Evolutionary conservation across 768 basidiomycete species (phyloP), one percentile per base, ranked within the genome.

Genomic region (Fistulinella prunicolor): DNA sequence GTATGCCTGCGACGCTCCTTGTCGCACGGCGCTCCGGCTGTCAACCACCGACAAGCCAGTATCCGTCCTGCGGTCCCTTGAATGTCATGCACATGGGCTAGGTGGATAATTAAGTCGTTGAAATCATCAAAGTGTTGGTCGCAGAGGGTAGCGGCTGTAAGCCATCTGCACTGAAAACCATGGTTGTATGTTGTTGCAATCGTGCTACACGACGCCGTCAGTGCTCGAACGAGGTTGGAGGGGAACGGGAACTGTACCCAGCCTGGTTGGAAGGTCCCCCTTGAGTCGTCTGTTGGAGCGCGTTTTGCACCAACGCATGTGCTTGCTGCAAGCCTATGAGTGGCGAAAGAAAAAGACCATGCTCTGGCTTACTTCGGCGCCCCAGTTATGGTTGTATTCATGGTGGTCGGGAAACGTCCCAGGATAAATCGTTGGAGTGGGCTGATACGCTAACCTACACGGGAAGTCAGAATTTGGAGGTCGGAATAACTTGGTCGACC

Each of bases 271-370:
- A n/a, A 16, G 46, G 5, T 13, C 13, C 30, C 8, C 1, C 10
- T 0, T 28, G 6, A 28, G 6, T 4, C 21, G 12, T 34, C 9
- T 51, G 37, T 7, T 19, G 30, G 30, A 7, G 13, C 6, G 9
- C 37, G 16, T 28, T 0, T 6, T 36, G 19, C 14, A 53, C 1
- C 2, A 57, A 6, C 4, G 7, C 9, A 14, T 50, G 29, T 19
- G 20, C 13, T 0, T 59, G 35, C 58, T 57, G 17, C 30, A n/a
- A 16, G 16, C 2, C 9, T 2, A 20, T 54, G n/a, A 54, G 36
- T 36, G 6, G 7, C 0, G 6, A 7, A 34, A 9, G 9, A 10
- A 16, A 12, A 8, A 23, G 10, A 8, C 10, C 4, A 10, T 26
- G 4, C 3, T 0, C 10, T 41, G 20, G 4, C 26, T 10, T 36